Percentiles rank a stretch among this genome's conserved stretches.
phyloP scores from a whole-genome alignment of 2,329 filamentous ascomycete species.

The Aspergillus hiratsukae region DNA sequence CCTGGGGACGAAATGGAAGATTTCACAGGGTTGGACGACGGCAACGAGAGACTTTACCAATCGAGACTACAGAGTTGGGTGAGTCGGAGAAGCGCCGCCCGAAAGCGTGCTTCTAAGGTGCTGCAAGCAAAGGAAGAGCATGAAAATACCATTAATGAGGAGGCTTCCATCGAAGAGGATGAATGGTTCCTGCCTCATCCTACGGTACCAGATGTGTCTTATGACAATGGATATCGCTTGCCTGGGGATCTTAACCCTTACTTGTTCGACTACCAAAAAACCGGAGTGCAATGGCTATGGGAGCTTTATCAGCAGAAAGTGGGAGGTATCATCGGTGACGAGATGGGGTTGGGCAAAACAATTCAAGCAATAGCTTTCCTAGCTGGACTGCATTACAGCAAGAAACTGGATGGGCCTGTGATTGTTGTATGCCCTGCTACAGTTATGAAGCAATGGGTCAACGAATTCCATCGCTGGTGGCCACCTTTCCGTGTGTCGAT shows the following conservation, averaged over 20 bases:
- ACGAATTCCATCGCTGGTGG: constrained; percentile 99
- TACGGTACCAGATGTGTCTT: constrained; percentile 67
- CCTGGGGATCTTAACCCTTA: constrained; percentile 91
- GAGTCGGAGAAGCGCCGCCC: constrained; percentile 56
- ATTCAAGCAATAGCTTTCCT: constrained; percentile 77
- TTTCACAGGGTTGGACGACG: constrained; percentile 72
- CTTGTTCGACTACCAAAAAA: constrained; percentile 95
- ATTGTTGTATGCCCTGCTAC: constrained; percentile 93
- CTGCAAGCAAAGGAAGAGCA: constrained; percentile 33
- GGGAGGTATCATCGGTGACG: constrained; percentile 91
- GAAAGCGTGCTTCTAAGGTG: constrained; percentile 41
- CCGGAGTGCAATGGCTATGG: constrained; percentile 91
- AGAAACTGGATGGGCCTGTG: constrained; percentile 74
- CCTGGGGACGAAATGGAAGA: constrained; percentile 48
- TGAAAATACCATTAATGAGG: constrained; percentile 39
- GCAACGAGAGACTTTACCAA: constrained; percentile 78
- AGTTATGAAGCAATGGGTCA: constrained; percentile 95
- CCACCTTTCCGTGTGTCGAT: constrained; percentile 96
- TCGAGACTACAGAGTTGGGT: constrained; percentile 72
- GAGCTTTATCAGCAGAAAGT: constrained; percentile 86
- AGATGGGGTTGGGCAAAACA: constrained; percentile 99
- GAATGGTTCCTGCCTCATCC: constrained; percentile 89
- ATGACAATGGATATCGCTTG: constrained; percentile 71
- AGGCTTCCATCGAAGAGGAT: constrained; percentile 24
- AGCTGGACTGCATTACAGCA: constrained; percentile 87